These are phyloP conservation scores for Trypanosoma scelopori DNA, from an alignment of 208 protist genomes.

Conservation along the genomic window DNA sequence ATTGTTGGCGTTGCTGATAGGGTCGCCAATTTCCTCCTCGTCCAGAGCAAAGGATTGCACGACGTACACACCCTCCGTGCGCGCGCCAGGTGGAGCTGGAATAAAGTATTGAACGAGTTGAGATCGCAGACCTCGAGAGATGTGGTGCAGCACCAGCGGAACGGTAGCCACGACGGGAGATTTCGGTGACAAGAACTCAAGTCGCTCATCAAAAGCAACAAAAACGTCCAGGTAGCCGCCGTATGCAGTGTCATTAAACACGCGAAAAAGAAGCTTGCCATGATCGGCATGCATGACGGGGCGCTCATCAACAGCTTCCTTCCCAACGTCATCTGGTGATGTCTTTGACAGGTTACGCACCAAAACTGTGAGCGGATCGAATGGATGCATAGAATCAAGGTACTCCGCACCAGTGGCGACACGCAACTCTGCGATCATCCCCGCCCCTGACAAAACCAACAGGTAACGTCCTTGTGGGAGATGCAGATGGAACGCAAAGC, in stretches of 20 bases:
- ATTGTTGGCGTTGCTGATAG: conserved; percentile 13
- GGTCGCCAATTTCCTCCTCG: conserved; percentile 49
- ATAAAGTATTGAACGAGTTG: conserved; percentile 57
- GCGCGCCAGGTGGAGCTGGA: conserved; percentile 52
- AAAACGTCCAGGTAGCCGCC: conserved; percentile 76
- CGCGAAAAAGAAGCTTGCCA: conserved; percentile 72
- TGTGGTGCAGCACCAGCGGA: conserved; percentile 60
- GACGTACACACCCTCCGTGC: conserved; percentile 64
- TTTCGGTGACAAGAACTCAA: conserved; percentile 57
- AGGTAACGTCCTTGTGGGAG: conserved; percentile 68
- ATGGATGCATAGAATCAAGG: conserved; percentile 40
- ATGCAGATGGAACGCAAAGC: conserved; percentile 48
- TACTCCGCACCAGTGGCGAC: conserved; percentile 54
- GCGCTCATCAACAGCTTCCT: neutral
- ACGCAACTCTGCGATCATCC: conserved; percentile 53
- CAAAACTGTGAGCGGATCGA: conserved; percentile 24
- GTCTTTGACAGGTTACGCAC: conserved; percentile 17
- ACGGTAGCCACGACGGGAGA: conserved; percentile 60
- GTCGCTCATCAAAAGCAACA: conserved; percentile 62
- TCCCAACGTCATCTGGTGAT: neutral
- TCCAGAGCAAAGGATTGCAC: conserved; percentile 60
- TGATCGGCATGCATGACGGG: conserved; percentile 48
- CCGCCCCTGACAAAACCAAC: conserved; percentile 57
- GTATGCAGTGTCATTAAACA: conserved; percentile 68
- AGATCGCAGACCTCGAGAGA: conserved; percentile 71